Conservation (phyloP, 345 rosid genomes). For the Syzygium aqueum region DNA sequence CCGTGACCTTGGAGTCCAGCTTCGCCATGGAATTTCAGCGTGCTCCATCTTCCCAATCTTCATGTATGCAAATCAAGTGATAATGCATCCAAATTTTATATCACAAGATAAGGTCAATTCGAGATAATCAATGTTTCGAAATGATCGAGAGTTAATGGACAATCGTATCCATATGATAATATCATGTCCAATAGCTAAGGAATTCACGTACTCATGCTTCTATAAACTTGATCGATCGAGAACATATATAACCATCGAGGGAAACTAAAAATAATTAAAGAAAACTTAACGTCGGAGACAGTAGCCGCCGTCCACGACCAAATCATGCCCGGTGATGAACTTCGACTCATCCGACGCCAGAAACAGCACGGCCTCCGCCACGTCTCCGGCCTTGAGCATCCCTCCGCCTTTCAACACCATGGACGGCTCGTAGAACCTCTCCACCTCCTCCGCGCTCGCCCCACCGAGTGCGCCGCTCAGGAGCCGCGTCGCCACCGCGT, state of each 20-base stretch:
- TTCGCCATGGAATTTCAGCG: not conserved
- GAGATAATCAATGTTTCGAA: not conserved
- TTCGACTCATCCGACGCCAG: constrained; percentile 13
- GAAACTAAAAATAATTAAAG: not conserved
- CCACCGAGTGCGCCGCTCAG: not conserved
- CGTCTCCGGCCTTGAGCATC: constrained; percentile 5
- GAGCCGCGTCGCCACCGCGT: constrained; percentile 4
- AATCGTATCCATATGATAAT: not conserved
- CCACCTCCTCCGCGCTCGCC: constrained; percentile 2
- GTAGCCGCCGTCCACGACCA: constrained; percentile 11
- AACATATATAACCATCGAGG: not conserved
- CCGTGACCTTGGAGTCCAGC: not conserved
- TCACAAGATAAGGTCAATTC: not conserved
- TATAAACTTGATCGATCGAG: not conserved
- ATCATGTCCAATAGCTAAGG: not conserved
- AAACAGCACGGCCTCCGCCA: constrained; percentile 15
- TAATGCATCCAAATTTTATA: not conserved
- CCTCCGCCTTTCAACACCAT: not conserved
- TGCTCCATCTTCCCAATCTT: not conserved
- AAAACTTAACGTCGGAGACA: not conserved
- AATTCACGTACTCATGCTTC: not conserved
- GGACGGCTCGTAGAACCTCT: not conserved
- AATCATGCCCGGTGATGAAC: constrained; percentile 7
- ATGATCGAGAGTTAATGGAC: not conserved
- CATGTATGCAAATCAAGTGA: not conserved